Evolutionary conservation across 1,284 basidiomycete species (phyloP).

Genomic region (Porogramme epimiltina): DNA sequence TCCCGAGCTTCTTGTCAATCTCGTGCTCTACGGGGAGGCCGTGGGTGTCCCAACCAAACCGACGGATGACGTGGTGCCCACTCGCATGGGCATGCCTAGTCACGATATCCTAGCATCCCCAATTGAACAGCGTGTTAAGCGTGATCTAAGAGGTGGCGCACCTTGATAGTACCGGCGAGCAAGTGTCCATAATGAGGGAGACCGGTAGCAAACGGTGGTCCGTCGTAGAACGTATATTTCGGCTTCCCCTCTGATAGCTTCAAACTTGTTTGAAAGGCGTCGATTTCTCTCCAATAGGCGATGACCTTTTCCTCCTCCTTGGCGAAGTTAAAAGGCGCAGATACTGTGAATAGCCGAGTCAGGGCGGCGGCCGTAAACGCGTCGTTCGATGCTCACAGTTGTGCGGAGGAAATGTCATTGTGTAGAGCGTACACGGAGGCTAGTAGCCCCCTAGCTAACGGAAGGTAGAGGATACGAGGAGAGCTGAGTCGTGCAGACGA

Average conservation of each 20-base stretch:
- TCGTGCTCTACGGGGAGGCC: conserved; percentile 99
- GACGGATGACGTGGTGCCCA: conserved; percentile 91
- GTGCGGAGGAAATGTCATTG: conserved; percentile 72
- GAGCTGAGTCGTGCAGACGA: conserved; percentile 8
- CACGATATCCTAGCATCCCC: conserved; percentile 79
- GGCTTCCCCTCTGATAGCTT: conserved; percentile 91
- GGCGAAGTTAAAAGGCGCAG: conserved; percentile 83
- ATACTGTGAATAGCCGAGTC: conserved; percentile 45
- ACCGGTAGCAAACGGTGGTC: conserved; percentile 97
- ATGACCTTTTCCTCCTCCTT: conserved; percentile 94
- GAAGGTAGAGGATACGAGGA: background rate
- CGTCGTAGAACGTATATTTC: conserved; percentile 95
- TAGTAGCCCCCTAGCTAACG: background rate
- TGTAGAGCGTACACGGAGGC: background rate
- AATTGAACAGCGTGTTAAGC: background rate
- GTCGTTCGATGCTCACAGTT: conserved; percentile 55
- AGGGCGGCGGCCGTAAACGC: background rate
- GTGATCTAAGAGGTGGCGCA: conserved; percentile 35
- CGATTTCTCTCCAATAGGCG: conserved; percentile 93
- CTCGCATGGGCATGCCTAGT: conserved; percentile 94
- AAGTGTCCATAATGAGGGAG: conserved; percentile 96
- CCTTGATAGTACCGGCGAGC: conserved; percentile 94
- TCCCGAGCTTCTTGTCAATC: conserved; percentile 96
- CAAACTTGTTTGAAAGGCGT: conserved; percentile 95
- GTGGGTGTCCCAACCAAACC: conserved; percentile 99